Percentiles rank a stretch among this genome's conserved stretches.
Evolutionary conservation across 441 rosid species (phyloP).

Genomic region (Erysimum pusillum): DNA sequence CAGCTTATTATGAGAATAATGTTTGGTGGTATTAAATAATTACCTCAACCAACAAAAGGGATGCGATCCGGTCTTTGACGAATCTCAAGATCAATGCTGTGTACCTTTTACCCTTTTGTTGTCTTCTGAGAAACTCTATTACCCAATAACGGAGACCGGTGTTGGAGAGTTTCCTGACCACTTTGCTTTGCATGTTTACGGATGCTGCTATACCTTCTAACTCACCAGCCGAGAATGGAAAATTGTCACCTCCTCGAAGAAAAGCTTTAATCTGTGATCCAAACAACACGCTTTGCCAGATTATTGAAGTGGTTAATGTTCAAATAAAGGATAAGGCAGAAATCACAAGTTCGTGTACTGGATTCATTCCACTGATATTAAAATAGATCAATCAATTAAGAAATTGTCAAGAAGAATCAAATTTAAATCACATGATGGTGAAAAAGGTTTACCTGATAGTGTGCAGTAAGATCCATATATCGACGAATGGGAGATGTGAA

Average conservation of each 20-base stretch:
- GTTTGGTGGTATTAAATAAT: conserved; percentile 27
- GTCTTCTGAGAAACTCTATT: conserved; percentile 81
- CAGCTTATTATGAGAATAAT: background rate
- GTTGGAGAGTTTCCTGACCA: conserved; percentile 67
- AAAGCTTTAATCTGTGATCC: conserved; percentile 78
- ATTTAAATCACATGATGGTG: background rate
- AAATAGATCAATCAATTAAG: conserved; percentile 1
- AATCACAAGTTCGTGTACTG: conserved; percentile 3
- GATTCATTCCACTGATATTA: conserved; percentile 10
- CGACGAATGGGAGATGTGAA: conserved; percentile 98
- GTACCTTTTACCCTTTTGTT: conserved; percentile 73
- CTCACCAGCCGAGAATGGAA: conserved; percentile 89
- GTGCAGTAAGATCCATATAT: conserved; percentile 97
- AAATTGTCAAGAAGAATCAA: background rate
- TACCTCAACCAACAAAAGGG: conserved; percentile 84
- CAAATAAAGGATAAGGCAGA: background rate
- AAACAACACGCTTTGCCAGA: conserved; percentile 12
- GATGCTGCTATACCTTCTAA: conserved; percentile 87
- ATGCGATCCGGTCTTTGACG: conserved; percentile 86
- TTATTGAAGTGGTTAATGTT: background rate
- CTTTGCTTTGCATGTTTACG: conserved; percentile 71
- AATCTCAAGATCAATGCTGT: conserved; percentile 81
- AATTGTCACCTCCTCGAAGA: conserved; percentile 84
- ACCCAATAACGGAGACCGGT: conserved; percentile 90
- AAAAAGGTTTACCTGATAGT: conserved; percentile 74